phyloP scores from a whole-genome alignment of 192 early-diverging fungal genomes.

The Mortierella alpina region DNA sequence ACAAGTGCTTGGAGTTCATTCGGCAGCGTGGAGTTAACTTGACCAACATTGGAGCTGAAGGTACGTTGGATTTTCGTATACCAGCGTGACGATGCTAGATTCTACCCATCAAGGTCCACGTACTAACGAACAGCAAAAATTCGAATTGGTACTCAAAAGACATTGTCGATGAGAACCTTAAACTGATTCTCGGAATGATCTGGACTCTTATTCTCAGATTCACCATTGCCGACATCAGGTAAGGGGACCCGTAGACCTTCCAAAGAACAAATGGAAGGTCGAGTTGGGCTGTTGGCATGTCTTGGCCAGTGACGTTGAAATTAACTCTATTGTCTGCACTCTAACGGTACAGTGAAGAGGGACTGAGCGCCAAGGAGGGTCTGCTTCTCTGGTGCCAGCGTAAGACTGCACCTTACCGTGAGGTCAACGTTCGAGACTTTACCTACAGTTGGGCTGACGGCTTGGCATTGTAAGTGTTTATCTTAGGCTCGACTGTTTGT shows the following conservation, averaged over 20 bases:
- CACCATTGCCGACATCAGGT: slow-evolving; percentile 93
- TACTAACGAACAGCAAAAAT: background rate
- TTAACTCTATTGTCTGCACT: background rate
- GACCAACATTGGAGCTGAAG: slow-evolving; percentile 97
- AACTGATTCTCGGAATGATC: slow-evolving; percentile 95
- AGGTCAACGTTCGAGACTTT: slow-evolving; percentile 91
- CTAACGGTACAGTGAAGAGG: slow-evolving; percentile 79
- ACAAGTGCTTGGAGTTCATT: slow-evolving; percentile 95
- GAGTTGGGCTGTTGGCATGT: background rate
- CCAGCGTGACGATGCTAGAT: background rate
- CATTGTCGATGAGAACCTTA: slow-evolving; percentile 92
- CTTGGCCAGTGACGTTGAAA: background rate
- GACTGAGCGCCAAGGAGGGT: slow-evolving; percentile 95
- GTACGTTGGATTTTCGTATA: slow-evolving; percentile 48
- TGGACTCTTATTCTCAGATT: slow-evolving; percentile 98
- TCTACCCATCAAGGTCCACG: background rate
- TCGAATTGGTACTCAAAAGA: slow-evolving; percentile 57
- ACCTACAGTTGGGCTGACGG: slow-evolving; percentile 95
- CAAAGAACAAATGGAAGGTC: background rate
- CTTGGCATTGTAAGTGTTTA: slow-evolving; percentile 81
- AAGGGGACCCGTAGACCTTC: background rate
- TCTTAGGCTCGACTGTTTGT: background rate
- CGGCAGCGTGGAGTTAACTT: slow-evolving; percentile 84
- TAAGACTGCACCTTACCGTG: slow-evolving; percentile 89
- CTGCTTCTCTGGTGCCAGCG: slow-evolving; percentile 97